phyloP scores from a whole-genome alignment of 1,284 basidiomycete species.

The Cryptococcus maquisensis region DNA sequence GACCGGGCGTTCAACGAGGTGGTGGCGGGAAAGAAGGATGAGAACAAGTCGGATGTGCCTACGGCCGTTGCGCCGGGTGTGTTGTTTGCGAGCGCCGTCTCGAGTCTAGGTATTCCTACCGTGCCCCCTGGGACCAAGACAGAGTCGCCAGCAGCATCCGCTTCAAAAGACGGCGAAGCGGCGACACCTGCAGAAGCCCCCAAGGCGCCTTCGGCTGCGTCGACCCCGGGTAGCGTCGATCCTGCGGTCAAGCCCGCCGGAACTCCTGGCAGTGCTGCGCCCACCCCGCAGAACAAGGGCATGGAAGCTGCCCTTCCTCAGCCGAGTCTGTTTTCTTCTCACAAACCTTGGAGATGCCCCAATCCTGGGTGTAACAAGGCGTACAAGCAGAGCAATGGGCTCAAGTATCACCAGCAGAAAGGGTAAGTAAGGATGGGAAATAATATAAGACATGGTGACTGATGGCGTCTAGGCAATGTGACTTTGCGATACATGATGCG shows the following conservation, averaged over 20 bases:
- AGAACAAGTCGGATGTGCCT: conserved; percentile 13
- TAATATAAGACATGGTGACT: neutral
- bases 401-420: conserved; percentile 91
- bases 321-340: conserved; percentile 51
- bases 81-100: conserved; percentile 36
- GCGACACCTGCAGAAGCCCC: neutral
- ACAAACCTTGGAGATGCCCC: conserved; percentile 93
- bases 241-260: conserved; percentile 2
- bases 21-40: conserved; percentile 36
- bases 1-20: conserved; percentile 46
- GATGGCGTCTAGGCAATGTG: conserved; percentile 63
- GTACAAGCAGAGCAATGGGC: conserved; percentile 94
- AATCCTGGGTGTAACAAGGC: conserved; percentile 97
- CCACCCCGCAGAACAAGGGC: conserved; percentile 11
- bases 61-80: conserved; percentile 44
- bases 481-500: conserved; percentile 74
- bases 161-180: conserved; percentile 1
- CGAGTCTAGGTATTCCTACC: conserved; percentile 36
- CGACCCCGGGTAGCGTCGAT: neutral
- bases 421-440: conserved; percentile 29
- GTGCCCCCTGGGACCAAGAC: conserved; percentile 18
- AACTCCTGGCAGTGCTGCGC: conserved; percentile 7
- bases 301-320: conserved; percentile 34
- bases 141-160: neutral
- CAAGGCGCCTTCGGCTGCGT: conserved; percentile 1